phyloP scores from a whole-genome alignment of 345 rosid species.

The Eucalyptus globulus region DNA sequence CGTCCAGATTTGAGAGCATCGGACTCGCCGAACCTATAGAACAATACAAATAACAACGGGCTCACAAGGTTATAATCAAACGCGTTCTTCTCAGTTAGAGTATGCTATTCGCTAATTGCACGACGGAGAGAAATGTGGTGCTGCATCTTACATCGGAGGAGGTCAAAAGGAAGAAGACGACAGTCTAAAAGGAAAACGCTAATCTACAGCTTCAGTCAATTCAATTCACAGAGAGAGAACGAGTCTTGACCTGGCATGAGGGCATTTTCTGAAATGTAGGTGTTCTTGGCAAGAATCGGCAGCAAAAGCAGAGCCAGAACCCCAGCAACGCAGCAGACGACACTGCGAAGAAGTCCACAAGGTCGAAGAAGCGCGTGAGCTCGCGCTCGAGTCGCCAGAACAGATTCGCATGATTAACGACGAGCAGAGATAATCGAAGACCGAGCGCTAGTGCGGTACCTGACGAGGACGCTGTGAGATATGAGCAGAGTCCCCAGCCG shows the following conservation, averaged over 20 bases:
- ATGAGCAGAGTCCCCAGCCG: conserved; percentile 69
- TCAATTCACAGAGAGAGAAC: background rate
- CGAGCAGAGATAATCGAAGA: background rate
- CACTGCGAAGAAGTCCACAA: conserved; percentile 21
- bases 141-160: background rate
- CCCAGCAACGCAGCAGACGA: conserved; percentile 67
- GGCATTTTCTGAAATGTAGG: conserved; percentile 95
- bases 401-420: background rate
- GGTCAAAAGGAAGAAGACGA: background rate
- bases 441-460: conserved; percentile 17
- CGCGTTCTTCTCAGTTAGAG: background rate
- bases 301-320: conserved; percentile 59
- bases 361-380: background rate
- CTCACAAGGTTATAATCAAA: background rate
- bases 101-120: background rate
- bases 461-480: conserved; percentile 57
- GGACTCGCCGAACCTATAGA: conserved; percentile 76
- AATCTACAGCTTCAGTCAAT: background rate
- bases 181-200: background rate
- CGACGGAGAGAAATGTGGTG: background rate
- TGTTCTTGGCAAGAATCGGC: conserved; percentile 86
- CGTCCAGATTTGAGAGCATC: conserved; percentile 64
- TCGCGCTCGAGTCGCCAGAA: background rate
- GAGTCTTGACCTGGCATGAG: conserved; percentile 83
- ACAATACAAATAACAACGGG: background rate